Percentiles rank a stretch among this genome's conserved stretches.
Evolutionary conservation across 1,139 yeast species (phyloP).

Genomic region (Hemisphaericaspora xylanilytica): DNA sequence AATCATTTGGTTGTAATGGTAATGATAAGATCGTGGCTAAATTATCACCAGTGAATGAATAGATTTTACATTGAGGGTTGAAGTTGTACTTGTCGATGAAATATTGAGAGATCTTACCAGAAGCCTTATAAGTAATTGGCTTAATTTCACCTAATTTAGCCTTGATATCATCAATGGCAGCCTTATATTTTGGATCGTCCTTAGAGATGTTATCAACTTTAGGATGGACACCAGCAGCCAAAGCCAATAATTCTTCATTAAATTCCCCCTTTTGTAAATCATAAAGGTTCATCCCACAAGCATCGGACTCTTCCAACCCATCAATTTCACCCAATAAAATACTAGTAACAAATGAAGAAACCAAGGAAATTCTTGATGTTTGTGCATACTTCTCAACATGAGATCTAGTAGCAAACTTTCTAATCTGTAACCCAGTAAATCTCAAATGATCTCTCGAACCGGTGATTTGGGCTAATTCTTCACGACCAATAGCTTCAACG

Average conservation of each 20-base stretch:
- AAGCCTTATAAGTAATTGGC: constrained; percentile 41
- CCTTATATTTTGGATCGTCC: constrained; percentile 17
- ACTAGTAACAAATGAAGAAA: constrained; percentile 76
- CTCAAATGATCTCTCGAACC: constrained; percentile 90
- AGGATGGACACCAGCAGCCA: constrained; percentile 52
- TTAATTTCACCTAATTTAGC: constrained; percentile 52
- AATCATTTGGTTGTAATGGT: constrained; percentile 74
- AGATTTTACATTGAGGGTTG: constrained; percentile 49
- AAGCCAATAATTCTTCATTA: constrained; percentile 50
- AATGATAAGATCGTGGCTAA: constrained; percentile 83
- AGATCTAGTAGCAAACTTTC: constrained; percentile 59
- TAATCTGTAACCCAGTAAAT: constrained; percentile 86
- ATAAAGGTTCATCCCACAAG: constrained; percentile 88
- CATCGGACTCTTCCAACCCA: constrained; percentile 77
- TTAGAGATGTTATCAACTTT: constrained; percentile 29
- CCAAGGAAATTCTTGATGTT: constrained; percentile 67
- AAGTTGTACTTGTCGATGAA: constrained; percentile 67
- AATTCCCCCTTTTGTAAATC: constrained; percentile 56
- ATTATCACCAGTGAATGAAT: constrained; percentile 85
- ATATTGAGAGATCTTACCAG: constrained; percentile 54
- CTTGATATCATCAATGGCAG: constrained; percentile 39
- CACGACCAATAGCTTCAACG: constrained; percentile 59
- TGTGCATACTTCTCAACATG: constrained; percentile 51
- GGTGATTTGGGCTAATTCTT: constrained; percentile 61
- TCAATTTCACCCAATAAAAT: constrained; percentile 64